Evolutionary conservation across 345 rosid genomes (phyloP).

Genomic region (Citrus inodora): DNA sequence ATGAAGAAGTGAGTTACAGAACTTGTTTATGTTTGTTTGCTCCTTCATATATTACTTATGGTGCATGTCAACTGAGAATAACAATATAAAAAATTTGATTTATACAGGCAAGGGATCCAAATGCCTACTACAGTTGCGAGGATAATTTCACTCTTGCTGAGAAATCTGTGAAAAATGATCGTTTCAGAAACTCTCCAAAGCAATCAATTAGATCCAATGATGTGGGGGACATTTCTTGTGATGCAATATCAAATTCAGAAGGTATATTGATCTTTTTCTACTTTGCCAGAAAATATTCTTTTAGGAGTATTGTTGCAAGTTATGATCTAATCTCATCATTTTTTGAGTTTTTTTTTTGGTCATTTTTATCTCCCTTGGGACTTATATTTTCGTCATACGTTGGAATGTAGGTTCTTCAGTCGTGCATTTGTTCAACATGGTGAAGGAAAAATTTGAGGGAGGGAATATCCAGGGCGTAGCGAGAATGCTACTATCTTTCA

Average conservation of each 20-base stretch:
- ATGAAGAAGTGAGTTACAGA: conserved; percentile 62
- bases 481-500: conserved; percentile 36
- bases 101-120: conserved; percentile 60
- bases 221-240: conserved; percentile 12
- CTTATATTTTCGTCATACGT: not conserved
- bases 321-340: not conserved
- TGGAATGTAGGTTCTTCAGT: conserved; percentile 40
- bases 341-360: not conserved
- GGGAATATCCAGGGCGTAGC: conserved; percentile 29
- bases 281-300: not conserved
- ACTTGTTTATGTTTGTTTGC: not conserved
- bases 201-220: conserved; percentile 26
- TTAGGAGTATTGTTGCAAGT: not conserved
- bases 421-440: conserved; percentile 36
- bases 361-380: not conserved
- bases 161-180: conserved; percentile 31
- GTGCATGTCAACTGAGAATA: not conserved
- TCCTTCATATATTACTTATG: not conserved
- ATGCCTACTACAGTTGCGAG: conserved; percentile 66
- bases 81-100: not conserved
- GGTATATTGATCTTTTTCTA: conserved; percentile 27
- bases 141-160: conserved; percentile 42
- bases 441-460: conserved; percentile 44
- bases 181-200: conserved; percentile 26
- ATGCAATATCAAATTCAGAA: conserved; percentile 24